A percentile compares a stretch with the other conserved stretches of the same genome.
Conservation (phyloP, 1,284 basidiomycete genomes). For the Papiliotrema nemorosa region DNA sequence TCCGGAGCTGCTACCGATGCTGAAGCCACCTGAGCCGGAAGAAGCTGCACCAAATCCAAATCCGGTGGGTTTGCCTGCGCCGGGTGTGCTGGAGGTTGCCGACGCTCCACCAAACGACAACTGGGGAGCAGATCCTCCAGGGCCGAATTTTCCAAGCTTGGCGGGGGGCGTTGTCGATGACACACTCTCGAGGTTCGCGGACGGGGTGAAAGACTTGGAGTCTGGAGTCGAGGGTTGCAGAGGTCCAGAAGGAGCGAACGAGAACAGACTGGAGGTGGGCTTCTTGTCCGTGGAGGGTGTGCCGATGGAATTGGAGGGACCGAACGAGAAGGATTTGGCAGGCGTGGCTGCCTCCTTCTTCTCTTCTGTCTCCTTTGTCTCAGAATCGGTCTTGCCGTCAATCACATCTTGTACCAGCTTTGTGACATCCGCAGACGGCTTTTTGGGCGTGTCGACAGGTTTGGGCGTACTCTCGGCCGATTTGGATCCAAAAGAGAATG, state of each 20-base stretch:
- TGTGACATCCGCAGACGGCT: slow-evolving; percentile 31
- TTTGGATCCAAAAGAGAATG: slow-evolving; percentile 12
- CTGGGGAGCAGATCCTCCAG: slow-evolving; percentile 8
- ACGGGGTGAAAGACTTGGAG: slow-evolving; percentile 6
- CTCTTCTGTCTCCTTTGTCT: background rate
- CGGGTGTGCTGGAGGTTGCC: background rate
- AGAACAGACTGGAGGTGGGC: slow-evolving; percentile 1
- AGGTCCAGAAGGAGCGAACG: slow-evolving; percentile 8
- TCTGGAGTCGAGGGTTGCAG: slow-evolving; percentile 7
- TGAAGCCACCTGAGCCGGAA: slow-evolving; percentile 1
- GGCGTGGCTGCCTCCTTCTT: slow-evolving; percentile 10
- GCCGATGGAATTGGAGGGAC: background rate
- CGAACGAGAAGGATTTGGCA: slow-evolving; percentile 24
- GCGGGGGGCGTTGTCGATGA: slow-evolving; percentile 1
- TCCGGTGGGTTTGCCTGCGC: background rate
- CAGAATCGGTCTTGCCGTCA: slow-evolving; percentile 16
- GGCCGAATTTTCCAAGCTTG: slow-evolving; percentile 9
- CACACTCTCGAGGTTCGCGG: slow-evolving; percentile 2
- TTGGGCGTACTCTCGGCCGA: slow-evolving; percentile 6
- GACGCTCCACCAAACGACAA: slow-evolving; percentile 7
- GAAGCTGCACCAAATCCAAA: slow-evolving; percentile 27
- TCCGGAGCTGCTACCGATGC: slow-evolving; percentile 3
- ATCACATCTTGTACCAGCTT: slow-evolving; percentile 35
- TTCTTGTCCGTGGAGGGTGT: background rate
- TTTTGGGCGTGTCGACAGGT: slow-evolving; percentile 14